Evolutionary conservation across 169 alveolate species (phyloP).

Genomic region (Plasmodium reichenowi): DNA sequence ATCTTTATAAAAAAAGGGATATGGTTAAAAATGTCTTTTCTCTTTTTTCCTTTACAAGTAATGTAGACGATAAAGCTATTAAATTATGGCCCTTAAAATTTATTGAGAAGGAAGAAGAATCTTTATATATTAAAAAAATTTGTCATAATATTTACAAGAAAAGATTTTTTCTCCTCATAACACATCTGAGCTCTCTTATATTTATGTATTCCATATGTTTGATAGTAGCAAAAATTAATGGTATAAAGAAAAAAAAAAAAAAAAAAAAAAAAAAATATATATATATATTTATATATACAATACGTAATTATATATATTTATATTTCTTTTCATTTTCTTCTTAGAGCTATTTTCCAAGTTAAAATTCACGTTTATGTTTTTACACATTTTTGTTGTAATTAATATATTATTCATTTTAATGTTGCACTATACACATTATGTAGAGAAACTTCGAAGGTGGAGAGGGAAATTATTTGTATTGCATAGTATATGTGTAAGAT

Average conservation of each 20-base stretch:
- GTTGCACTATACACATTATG: constrained; percentile 37
- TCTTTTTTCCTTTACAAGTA: constrained; percentile 63
- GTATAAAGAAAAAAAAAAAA: constrained; percentile 2
- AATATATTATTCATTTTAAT: constrained; percentile 31
- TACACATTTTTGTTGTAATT: constrained; percentile 44
- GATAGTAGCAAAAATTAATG: constrained; percentile 60
- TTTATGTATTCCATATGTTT: constrained; percentile 60
- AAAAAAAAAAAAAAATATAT: constrained; percentile 3
- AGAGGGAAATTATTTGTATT: constrained; percentile 32
- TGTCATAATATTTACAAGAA: constrained; percentile 58
- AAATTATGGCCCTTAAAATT: constrained; percentile 68
- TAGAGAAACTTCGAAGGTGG: constrained; percentile 25
- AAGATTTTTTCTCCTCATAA: constrained; percentile 44
- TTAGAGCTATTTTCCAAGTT: constrained; percentile 36
- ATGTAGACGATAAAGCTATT: constrained; percentile 42
- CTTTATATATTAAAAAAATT: constrained; percentile 23
- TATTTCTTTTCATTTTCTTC: constrained; percentile 7
- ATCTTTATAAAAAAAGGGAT: constrained; percentile 18
- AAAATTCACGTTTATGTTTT: constrained; percentile 32
- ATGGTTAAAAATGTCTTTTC: constrained; percentile 44
- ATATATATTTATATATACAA: constrained; percentile 8
- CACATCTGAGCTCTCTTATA: constrained; percentile 54
- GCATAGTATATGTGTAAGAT: constrained; percentile 23
- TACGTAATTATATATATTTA: not conserved
- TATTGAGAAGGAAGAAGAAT: constrained; percentile 61